Conservation (phyloP, 306 rosid genomes). For the Ziziphus jujuba region DNA sequence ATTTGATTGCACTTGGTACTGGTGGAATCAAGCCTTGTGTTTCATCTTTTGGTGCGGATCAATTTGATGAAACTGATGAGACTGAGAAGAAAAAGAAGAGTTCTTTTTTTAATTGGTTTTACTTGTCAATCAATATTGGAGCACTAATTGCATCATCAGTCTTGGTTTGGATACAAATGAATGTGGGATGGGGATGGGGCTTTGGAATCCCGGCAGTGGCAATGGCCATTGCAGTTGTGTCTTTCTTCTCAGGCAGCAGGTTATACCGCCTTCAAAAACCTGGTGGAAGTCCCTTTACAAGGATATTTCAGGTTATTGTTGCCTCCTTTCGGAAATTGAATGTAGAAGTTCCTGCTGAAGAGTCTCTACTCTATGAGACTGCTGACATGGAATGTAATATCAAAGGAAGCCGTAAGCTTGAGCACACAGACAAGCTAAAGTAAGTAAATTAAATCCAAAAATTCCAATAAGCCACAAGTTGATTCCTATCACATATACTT, state of each 20-base stretch:
- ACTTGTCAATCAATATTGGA: slow-evolving; percentile 13
- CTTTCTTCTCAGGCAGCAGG: slow-evolving; percentile 11
- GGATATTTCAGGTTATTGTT: slow-evolving; percentile 17
- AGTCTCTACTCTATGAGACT: slow-evolving; percentile 15
- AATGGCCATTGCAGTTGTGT: slow-evolving; percentile 20
- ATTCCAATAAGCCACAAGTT: no score
- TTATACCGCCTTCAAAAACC: slow-evolving; percentile 17
- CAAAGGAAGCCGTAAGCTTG: slow-evolving; percentile 19
- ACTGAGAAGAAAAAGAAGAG: slow-evolving; percentile 18
- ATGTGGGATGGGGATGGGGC: slow-evolving; percentile 21
- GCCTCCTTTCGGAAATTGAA: slow-evolving; percentile 17
- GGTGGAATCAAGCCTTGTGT: slow-evolving; percentile 26
- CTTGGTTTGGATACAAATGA: slow-evolving; percentile 21
- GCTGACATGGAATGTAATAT: slow-evolving; percentile 11
- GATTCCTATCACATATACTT: background rate
- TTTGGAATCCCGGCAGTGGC: slow-evolving; percentile 18
- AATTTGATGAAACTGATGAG: slow-evolving; percentile 19
- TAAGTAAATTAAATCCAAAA: background rate
- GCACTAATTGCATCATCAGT: slow-evolving; percentile 16
- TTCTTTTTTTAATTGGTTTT: slow-evolving; percentile 22
- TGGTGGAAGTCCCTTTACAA: slow-evolving; percentile 13
- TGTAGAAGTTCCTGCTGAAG: slow-evolving; percentile 16
- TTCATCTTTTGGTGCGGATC: slow-evolving; percentile 22
- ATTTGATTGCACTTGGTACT: slow-evolving; percentile 15
- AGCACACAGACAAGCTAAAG: slow-evolving; percentile 13